These are phyloP conservation scores for Aspergillus tubingensis DNA, from an alignment of 2,329 filamentous ascomycete genomes.

Conservation along the genomic window DNA sequence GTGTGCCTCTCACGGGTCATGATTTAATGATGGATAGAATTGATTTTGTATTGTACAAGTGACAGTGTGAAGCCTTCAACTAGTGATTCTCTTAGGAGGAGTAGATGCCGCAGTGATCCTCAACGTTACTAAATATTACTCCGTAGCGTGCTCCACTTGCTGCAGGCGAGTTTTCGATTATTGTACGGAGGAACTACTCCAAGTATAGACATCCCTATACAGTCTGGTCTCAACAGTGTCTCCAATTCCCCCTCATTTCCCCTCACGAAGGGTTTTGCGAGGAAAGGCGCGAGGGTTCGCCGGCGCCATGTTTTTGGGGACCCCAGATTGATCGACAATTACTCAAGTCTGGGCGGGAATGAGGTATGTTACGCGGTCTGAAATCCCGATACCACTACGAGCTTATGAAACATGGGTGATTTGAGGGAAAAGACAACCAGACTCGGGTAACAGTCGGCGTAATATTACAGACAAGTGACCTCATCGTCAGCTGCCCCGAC, in stretches of 20 bases:
- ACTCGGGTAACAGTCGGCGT: background rate
- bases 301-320: background rate
- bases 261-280: too few relatives aligned
- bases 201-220: too few relatives aligned
- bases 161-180: background rate
- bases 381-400: background rate
- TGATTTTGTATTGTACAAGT: background rate
- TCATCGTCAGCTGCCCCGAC: conserved; percentile 17
- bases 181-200: too few relatives aligned
- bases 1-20: conserved; percentile 4
- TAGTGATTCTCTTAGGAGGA: background rate
- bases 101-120: background rate
- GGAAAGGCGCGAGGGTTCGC: too few relatives aligned
- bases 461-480: conserved; percentile 13
- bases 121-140: background rate
- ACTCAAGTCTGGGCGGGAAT: background rate
- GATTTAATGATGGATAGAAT: background rate
- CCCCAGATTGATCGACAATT: conserved; percentile 14
- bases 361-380: background rate
- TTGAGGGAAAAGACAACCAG: background rate
- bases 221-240: too few relatives aligned
- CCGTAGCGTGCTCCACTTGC: background rate
- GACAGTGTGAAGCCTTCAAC: background rate
- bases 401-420: background rate
- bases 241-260: too few relatives aligned